Evolutionary conservation across 202 grass and related monocot species (phyloP), one percentile per base, ranked within the genome.

Genomic region (Setaria viridis): DNA sequence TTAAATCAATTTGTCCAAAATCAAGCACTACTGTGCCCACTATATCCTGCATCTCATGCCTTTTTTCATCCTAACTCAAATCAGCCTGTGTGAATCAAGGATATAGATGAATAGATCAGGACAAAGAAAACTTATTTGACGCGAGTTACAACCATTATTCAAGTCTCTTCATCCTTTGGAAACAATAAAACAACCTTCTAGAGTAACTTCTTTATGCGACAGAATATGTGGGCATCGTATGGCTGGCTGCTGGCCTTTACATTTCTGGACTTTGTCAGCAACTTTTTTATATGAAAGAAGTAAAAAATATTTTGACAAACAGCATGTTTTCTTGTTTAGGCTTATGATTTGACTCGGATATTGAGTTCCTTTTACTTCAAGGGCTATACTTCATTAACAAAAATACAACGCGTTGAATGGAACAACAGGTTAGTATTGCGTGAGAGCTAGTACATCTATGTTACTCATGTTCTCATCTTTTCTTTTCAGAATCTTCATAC

Each of bases 381-480:
- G 79, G 87, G 92, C 43, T 93, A 93, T 87, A 51, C 88, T 91
- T 99, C 75, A 84, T 85, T 99, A 39, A 92, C 90, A 90, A 96
- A 93, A 84, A 87, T 91, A 80, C 97, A 99, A 72, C 89, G 89
- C 53, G 78, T 92, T 5, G 97, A 99, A 85, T 99, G 97, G 97
- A 99, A 99, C 81, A 99, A 99, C 69, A 94, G 97, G 97, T 99
- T 66, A 78, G 68, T 71, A n/a, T 79, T 77, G 19, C 82, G 32
- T 84, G 50, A 46, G 11, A 87, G 14, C 56, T 72, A 60, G 9
- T 66, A 67, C 17, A 87, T 63, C 37, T 84, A 67, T 45, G 49
- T 59, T 62, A 17, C 34, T 80, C 64, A 11, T 25, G 2, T n/a
- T 55, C 70, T 51, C 35, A 53, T 77, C 12, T 46, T 89, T 89